These are phyloP conservation scores for Carex kokanica DNA, from an alignment of 176 grass and related monocot genomes.

Conservation along the genomic window DNA sequence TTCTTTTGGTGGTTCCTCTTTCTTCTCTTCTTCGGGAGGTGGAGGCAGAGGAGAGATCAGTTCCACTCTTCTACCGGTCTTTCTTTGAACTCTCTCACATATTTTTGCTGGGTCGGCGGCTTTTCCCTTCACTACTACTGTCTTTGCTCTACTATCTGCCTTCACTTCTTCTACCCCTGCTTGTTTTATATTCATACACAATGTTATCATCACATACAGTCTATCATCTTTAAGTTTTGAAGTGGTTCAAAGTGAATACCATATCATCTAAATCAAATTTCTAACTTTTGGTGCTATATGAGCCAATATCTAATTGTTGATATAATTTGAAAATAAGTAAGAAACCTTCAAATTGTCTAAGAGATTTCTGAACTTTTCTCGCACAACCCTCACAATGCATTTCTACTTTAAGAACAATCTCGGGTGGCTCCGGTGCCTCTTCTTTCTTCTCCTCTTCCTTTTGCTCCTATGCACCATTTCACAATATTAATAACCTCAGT, in stretches of 20 bases:
- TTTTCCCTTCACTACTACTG: constrained; percentile 52
- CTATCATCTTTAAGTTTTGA: background rate
- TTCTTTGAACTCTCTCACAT: constrained; percentile 60
- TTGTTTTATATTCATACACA: background rate
- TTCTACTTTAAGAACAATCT: constrained; percentile 68
- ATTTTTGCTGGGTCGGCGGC: constrained; percentile 45
- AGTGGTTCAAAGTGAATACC: background rate
- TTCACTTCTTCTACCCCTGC: constrained; percentile 57
- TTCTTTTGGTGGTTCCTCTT: constrained; percentile 41
- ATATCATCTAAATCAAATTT: background rate
- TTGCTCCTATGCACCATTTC: constrained; percentile 32
- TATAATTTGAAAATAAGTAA: background rate
- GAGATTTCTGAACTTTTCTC: constrained; percentile 51
- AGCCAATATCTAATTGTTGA: background rate
- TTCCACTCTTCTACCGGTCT: constrained; percentile 59
- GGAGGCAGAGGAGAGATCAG: constrained; percentile 53
- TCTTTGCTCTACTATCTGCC: constrained; percentile 52
- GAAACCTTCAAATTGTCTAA: constrained; percentile 48
- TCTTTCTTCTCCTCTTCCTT: constrained; percentile 35
- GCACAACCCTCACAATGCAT: constrained; percentile 75
- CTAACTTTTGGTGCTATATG: background rate
- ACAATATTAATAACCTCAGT: background rate
- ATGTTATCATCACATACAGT: background rate
- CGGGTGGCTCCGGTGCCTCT: constrained; percentile 35
- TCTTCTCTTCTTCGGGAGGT: constrained; percentile 49